These are phyloP conservation scores for Chalciporus chontae DNA, from an alignment of 768 basidiomycete genomes.

Conservation along the genomic window DNA sequence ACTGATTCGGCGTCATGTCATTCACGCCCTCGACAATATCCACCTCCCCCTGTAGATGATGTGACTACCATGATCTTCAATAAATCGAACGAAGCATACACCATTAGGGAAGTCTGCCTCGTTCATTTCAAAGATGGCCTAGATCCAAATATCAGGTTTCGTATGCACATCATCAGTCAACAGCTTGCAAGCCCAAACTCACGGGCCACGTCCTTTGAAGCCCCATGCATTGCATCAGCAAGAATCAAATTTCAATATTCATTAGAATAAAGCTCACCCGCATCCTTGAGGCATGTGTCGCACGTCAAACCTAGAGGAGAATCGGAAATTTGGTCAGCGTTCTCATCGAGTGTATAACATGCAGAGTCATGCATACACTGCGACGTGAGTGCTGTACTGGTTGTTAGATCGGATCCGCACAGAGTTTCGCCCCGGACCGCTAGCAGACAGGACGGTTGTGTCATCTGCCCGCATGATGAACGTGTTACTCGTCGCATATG, in stretches of 20 bases:
- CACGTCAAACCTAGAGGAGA: slow-evolving; percentile 28
- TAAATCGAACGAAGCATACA: slow-evolving; percentile 10
- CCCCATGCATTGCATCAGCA: neutral
- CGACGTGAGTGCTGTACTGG: slow-evolving; percentile 33
- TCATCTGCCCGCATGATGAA: slow-evolving; percentile 38
- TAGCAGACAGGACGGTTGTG: slow-evolving; percentile 26
- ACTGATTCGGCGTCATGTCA: slow-evolving; percentile 46
- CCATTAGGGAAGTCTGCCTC: slow-evolving; percentile 24
- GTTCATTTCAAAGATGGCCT: slow-evolving; percentile 28
- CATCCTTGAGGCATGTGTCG: slow-evolving; percentile 37
- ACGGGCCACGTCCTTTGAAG: slow-evolving; percentile 36
- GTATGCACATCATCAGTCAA: neutral
- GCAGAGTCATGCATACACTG: slow-evolving; percentile 23
- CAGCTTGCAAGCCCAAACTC: slow-evolving; percentile 9
- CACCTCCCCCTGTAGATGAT: slow-evolving; percentile 23
- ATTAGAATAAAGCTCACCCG: slow-evolving; percentile 17
- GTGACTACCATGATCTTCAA: neutral
- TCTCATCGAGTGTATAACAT: neutral
- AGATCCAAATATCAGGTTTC: slow-evolving; percentile 6
- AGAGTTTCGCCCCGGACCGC: slow-evolving; percentile 35
- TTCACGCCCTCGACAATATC: slow-evolving; percentile 45
- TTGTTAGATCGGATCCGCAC: slow-evolving; percentile 32
- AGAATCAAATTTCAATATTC: neutral
- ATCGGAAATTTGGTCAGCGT: neutral
- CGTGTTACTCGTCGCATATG: slow-evolving; percentile 22